Conservation (phyloP, 108 stramenopile species). For the Skeletonema marinoi region DNA sequence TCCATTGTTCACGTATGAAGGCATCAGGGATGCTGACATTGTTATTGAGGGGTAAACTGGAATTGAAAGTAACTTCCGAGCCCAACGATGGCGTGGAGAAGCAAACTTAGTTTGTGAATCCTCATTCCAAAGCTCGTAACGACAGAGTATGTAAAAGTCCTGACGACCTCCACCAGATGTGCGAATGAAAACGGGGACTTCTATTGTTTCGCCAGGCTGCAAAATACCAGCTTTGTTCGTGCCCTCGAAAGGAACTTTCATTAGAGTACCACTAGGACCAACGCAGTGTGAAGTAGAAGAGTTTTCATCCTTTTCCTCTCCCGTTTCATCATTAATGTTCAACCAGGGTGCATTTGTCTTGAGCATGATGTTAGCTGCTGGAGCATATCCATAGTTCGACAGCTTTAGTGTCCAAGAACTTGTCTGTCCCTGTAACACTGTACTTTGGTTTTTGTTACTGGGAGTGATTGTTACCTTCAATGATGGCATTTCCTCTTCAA, state of each 20-base stretch:
- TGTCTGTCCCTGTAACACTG: slow-evolving; percentile 73
- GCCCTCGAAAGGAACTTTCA: slow-evolving; percentile 60
- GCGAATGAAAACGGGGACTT: slow-evolving; percentile 76
- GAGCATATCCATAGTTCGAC: slow-evolving; percentile 79
- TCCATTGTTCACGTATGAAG: slow-evolving; percentile 57
- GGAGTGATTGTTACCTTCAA: slow-evolving; percentile 53
- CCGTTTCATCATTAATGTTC: slow-evolving; percentile 42
- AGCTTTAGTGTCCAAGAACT: slow-evolving; percentile 77
- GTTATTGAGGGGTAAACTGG: slow-evolving; percentile 79
- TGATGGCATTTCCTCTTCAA: slow-evolving; percentile 81
- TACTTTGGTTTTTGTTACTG: slow-evolving; percentile 15
- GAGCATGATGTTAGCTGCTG: slow-evolving; percentile 62
- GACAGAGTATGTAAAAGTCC: slow-evolving; percentile 82
- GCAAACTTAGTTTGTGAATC: slow-evolving; percentile 4
- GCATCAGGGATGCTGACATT: slow-evolving; percentile 64
- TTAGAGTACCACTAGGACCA: slow-evolving; percentile 84
- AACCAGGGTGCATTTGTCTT: slow-evolving; percentile 90
- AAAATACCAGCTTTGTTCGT: slow-evolving; percentile 38
- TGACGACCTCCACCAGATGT: slow-evolving; percentile 70
- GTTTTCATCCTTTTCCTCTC: slow-evolving; percentile 22
- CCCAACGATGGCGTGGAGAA: slow-evolving; percentile 53
- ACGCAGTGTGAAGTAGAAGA: slow-evolving; percentile 58
- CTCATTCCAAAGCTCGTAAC: slow-evolving; percentile 64
- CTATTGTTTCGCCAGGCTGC: slow-evolving; percentile 71
- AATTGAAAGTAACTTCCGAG: slow-evolving; percentile 71